Evolutionary conservation across 192 early-diverging fungal genomes (phyloP).

Genomic region (Piromyces finnis): DNA sequence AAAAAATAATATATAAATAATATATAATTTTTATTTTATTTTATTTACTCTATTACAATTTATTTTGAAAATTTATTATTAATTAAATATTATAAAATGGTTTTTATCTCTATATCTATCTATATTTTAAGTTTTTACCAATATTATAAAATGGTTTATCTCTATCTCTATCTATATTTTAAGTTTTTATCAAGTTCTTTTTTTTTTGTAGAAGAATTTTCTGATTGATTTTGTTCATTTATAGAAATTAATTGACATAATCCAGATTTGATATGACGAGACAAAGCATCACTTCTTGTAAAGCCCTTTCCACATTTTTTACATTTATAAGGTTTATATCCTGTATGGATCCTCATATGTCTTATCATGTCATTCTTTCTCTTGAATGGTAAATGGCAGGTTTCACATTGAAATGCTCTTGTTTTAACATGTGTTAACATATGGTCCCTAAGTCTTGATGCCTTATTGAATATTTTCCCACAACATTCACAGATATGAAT

Average conservation of each 20-base stretch:
- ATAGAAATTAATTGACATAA: not conserved
- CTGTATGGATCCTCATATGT: not conserved
- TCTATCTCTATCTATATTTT: no score
- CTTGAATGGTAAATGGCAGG: not conserved
- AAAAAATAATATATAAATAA: no score
- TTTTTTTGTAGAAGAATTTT: no score
- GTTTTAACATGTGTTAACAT: not conserved
- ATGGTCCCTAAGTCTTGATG: not conserved
- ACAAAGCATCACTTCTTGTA: conserved; percentile 12
- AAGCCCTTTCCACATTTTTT: conserved; percentile 8
- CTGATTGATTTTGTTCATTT: not conserved
- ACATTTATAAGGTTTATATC: conserved; percentile 8
- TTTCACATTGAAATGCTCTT: not conserved
- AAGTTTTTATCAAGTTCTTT: no score
- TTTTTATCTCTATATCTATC: no score
- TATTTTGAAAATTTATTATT: no score
- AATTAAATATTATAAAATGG: no score
- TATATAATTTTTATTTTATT: no score
- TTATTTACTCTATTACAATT: no score
- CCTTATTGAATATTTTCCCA: not conserved
- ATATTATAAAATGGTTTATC: no score
- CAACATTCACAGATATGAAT: not conserved
- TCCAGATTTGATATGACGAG: conserved; percentile 6
- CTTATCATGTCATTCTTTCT: not conserved
- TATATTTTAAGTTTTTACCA: no score